phyloP scores from a whole-genome alignment of 2,329 filamentous ascomycete genomes.

The Paracoccidioides brasiliensis region DNA sequence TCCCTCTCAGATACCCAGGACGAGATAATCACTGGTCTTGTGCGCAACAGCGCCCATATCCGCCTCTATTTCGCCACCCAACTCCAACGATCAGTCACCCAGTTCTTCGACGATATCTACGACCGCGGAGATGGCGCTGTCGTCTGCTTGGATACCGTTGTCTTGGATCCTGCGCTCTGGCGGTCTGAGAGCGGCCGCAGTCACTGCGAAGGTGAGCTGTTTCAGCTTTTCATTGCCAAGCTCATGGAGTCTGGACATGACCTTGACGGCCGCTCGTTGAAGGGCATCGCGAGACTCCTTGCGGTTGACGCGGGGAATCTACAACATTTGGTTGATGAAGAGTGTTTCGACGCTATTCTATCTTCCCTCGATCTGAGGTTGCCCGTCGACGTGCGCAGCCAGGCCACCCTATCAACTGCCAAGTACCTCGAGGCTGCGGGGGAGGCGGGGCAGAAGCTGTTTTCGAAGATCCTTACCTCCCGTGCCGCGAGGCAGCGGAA shows the following conservation, averaged over 20 bases:
- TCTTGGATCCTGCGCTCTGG: conserved; percentile 35
- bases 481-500: conserved; percentile 62
- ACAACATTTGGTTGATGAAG: conserved; percentile 44
- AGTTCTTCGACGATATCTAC: conserved; percentile 38
- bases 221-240: conserved; percentile 62
- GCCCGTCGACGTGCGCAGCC: conserved; percentile 57
- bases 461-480: conserved; percentile 61
- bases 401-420: conserved; percentile 69
- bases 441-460: conserved; percentile 54
- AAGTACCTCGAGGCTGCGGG: conserved; percentile 70
- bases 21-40: conserved; percentile 34
- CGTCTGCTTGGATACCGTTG: conserved; percentile 34
- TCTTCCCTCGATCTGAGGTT: conserved; percentile 75
- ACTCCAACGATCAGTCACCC: conserved; percentile 32
- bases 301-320: conserved; percentile 41
- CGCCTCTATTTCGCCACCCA: conserved; percentile 31
- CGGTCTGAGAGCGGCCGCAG: conserved; percentile 29
- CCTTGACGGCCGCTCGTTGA: conserved; percentile 46
- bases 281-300: conserved; percentile 46
- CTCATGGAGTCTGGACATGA: conserved; percentile 86
- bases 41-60: conserved; percentile 31
- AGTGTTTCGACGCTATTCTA: conserved; percentile 74
- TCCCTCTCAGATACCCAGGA: conserved; percentile 31
- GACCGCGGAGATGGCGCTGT: conserved; percentile 35
- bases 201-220: conserved; percentile 36